A percentile compares a stretch with the other conserved stretches of the same genome.
phyloP scores from a whole-genome alignment of 75 land plant genomes.

The Picea sitchensis region DNA sequence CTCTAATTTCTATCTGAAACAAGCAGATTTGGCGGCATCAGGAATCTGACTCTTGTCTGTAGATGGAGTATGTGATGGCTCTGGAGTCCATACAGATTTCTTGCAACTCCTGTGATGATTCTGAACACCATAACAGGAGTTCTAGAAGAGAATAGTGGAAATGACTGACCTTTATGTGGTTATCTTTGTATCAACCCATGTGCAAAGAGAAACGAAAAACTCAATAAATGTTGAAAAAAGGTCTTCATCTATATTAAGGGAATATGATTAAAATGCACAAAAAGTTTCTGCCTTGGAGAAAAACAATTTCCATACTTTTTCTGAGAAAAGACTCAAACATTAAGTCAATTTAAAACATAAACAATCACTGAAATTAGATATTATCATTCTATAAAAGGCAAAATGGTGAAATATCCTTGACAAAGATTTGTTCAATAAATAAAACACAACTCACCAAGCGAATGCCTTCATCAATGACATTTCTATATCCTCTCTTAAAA shows the following conservation, averaged over 20 bases:
- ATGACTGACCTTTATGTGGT: neutral
- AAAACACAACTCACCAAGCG: conserved; percentile 62
- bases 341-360: neutral
- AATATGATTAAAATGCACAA: neutral
- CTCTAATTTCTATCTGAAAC: too few relatives aligned
- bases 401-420: neutral
- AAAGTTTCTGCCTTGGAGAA: neutral
- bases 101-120: too few relatives aligned
- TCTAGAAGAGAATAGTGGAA: neutral
- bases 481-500: conserved; percentile 98
- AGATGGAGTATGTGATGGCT: too few relatives aligned
- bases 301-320: neutral
- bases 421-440: neutral
- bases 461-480: conserved; percentile 99
- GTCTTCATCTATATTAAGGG: neutral
- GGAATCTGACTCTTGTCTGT: too few relatives aligned
- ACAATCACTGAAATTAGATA: neutral
- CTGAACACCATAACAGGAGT: neutral
- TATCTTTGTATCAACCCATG: neutral
- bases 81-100: too few relatives aligned
- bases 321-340: too few relatives aligned
- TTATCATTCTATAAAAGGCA: neutral
- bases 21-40: too few relatives aligned
- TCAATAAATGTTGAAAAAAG: neutral
- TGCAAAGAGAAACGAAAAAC: too few relatives aligned